Evolutionary conservation across 225 moss, liverwort and hornwort species (phyloP), one percentile per base, ranked within the genome.

Genomic region (Climacium dendroides): DNA sequence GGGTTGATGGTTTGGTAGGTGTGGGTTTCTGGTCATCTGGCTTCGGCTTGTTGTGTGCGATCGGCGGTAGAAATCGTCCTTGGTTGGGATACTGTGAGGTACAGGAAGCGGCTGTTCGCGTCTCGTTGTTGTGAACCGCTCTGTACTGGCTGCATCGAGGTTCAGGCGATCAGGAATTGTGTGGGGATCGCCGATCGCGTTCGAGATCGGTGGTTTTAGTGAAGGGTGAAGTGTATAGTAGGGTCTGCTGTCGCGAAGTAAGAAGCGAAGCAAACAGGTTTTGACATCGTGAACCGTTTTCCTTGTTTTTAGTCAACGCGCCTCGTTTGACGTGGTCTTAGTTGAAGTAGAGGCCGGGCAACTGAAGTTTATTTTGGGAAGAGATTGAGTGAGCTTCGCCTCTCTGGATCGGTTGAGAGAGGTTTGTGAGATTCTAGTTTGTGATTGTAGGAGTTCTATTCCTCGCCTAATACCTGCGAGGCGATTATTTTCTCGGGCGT

Each of bases 101-200:
- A 45, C 34, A 25, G 69, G 61, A 73, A 70, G 82, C 26, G 89
- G 63, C 87, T 77, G 77, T 70, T 80, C 81, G 86, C 24, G 88
- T 85, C 79, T 80, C 74, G 83, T 80, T 76, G 75, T 25, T 81
- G 80, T 48, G 37, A 75, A 84, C 47, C 52, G 81, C 57, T 77
- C 47, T 32, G 23, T 34, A 24, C 72, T 78, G 50, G 90, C 34
- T 64, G 80, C 39, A 7, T 28, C 62, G 88, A 61, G 57, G 64
- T 24, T 41, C 7, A 23, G 83, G 67, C 61, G 86, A 76, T 83
- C 80, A 90, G 86, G 88, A 88, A 89, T 86, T 86, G 80, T 8
- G 54, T 19, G 8, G 30, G 61, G 88, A 90, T 92, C 90, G 84
- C 83, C 70, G 92, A 92, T 92, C 90, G 88, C 70, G 34, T 41